Evolutionary conservation across 805 yeast species (phyloP).

Genomic region (Nematodospora valgi): DNA sequence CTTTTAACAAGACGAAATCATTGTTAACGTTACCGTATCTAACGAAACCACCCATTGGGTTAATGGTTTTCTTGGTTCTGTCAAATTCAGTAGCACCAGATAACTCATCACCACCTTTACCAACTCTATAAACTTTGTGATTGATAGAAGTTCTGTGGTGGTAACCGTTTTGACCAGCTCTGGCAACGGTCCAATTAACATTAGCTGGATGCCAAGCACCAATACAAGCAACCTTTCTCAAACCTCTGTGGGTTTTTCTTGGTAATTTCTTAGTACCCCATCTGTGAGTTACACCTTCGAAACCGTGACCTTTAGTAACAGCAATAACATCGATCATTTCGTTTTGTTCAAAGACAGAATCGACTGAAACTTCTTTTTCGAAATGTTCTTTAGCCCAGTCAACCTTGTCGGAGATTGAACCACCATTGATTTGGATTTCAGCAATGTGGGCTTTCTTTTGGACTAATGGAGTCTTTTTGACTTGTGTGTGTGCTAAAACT

Average conservation of each 20-base stretch:
- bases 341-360: constrained; percentile 96
- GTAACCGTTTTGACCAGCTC: constrained; percentile 99
- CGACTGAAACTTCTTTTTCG: constrained; percentile 96
- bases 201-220: constrained; percentile 99
- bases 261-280: constrained; percentile 99
- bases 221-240: constrained; percentile 99
- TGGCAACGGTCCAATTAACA: constrained; percentile 99
- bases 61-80: constrained; percentile 99
- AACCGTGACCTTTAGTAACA: constrained; percentile 99
- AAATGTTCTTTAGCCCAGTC: constrained; percentile 98
- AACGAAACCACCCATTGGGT: constrained; percentile 99
- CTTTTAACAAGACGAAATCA: constrained; percentile 97
- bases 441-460: constrained; percentile 99
- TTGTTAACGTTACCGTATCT: constrained; percentile 98
- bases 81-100: constrained; percentile 96
- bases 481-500: constrained; percentile 99
- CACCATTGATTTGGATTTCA: constrained; percentile 99
- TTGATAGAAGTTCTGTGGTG: constrained; percentile 99
- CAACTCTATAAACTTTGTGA: constrained; percentile 99
- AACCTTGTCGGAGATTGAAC: constrained; percentile 95
- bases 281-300: constrained; percentile 99
- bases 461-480: constrained; percentile 97
- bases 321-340: constrained; percentile 98
- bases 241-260: constrained; percentile 99
- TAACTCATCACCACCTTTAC: constrained; percentile 92